phyloP scores from a whole-genome alignment of 306 rosid species.

The Sindora glabra region DNA sequence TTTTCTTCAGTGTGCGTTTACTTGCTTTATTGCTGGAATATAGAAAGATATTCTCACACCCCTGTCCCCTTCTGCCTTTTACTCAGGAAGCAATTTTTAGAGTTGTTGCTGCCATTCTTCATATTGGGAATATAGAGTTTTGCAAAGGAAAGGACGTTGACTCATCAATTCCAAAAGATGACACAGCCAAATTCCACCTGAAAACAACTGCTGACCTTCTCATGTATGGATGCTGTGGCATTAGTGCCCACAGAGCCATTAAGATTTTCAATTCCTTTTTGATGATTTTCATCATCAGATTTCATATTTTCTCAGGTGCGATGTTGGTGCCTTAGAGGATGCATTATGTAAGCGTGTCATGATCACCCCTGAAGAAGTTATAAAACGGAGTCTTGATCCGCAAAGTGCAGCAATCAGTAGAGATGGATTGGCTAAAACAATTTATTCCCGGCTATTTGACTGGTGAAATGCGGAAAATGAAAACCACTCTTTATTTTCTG shows the following conservation, averaged over 20 bases:
- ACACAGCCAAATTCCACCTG: conserved; percentile 73
- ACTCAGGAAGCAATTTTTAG: conserved; percentile 92
- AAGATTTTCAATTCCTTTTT: conserved; percentile 7
- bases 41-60: conserved; percentile 25
- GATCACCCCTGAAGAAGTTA: conserved; percentile 99
- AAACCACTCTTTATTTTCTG: neutral
- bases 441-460: conserved; percentile 93
- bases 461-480: conserved; percentile 46
- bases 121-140: conserved; percentile 75
- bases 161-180: conserved; percentile 94
- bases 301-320: conserved; percentile 57
- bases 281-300: conserved; percentile 14
- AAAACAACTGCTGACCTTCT: conserved; percentile 88
- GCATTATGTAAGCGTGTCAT: conserved; percentile 96
- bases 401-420: conserved; percentile 82
- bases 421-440: conserved; percentile 91
- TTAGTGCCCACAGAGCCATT: neutral
- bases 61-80: neutral
- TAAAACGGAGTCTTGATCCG: conserved; percentile 94
- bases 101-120: conserved; percentile 94
- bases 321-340: conserved; percentile 65
- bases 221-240: conserved; percentile 42
- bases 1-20: conserved; percentile 12
- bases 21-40: conserved; percentile 3
- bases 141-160: conserved; percentile 80